These are phyloP conservation scores for Candida sanyaensis DNA, from an alignment of 1,139 yeast genomes.

Conservation along the genomic window DNA sequence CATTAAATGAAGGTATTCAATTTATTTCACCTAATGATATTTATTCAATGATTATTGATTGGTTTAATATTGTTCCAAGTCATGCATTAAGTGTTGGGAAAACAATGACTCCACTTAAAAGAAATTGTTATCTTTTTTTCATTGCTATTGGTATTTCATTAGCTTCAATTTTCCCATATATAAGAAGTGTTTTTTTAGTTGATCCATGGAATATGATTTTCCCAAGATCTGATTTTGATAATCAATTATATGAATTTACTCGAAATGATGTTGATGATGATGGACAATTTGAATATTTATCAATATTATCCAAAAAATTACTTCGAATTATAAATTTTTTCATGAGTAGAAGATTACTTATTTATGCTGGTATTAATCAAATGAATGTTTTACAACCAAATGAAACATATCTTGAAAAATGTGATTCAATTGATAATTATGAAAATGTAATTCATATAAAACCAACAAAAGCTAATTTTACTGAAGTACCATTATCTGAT, in stretches of 20 bases:
- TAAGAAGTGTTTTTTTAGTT: slow-evolving; percentile 35
- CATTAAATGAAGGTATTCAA: neutral
- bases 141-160: slow-evolving; percentile 37
- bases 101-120: slow-evolving; percentile 31
- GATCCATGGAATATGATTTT: slow-evolving; percentile 36
- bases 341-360: slow-evolving; percentile 26
- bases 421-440: slow-evolving; percentile 12
- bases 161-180: slow-evolving; percentile 33
- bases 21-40: slow-evolving; percentile 15
- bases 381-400: slow-evolving; percentile 19
- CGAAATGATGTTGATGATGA: slow-evolving; percentile 16
- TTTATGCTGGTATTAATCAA: slow-evolving; percentile 23
- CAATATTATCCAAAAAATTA: slow-evolving; percentile 21
- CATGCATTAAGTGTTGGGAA: slow-evolving; percentile 33
- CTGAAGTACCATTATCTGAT: slow-evolving; percentile 24
- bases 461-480: slow-evolving; percentile 24
- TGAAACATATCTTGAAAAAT: slow-evolving; percentile 18
- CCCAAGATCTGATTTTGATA: slow-evolving; percentile 33
- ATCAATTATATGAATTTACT: slow-evolving; percentile 22
- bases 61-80: slow-evolving; percentile 40
- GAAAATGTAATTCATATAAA: slow-evolving; percentile 17
- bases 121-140: slow-evolving; percentile 36
- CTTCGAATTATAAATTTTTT: slow-evolving; percentile 31
- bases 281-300: slow-evolving; percentile 21
- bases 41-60: slow-evolving; percentile 33